Conservation (phyloP, 352 stramenopile species). For the Pythium folliculosum region DNA sequence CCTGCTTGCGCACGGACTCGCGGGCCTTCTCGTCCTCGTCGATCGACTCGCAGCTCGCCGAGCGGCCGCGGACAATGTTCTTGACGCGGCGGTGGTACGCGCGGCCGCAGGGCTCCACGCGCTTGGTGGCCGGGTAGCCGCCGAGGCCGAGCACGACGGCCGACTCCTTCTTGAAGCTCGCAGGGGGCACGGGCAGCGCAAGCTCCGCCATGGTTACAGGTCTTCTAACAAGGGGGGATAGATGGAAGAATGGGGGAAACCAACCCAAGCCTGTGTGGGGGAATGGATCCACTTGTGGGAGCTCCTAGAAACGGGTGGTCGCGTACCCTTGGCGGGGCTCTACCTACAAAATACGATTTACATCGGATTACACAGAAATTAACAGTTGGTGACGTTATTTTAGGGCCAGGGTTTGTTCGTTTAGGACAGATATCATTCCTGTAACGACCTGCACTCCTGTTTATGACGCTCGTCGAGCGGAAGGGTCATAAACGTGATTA, state of each 20-base stretch:
- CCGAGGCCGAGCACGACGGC: slow-evolving; percentile 58
- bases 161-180: slow-evolving; percentile 50
- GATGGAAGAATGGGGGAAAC: background rate
- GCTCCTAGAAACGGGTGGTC: slow-evolving; percentile 19
- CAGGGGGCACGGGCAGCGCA: slow-evolving; percentile 55
- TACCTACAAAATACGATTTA: background rate
- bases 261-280: too few species aligned
- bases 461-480: background rate
- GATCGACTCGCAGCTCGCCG: slow-evolving; percentile 72
- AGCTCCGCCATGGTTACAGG: slow-evolving; percentile 22
- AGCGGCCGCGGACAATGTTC: slow-evolving; percentile 74
- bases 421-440: slow-evolving; percentile 2
- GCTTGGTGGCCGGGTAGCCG: slow-evolving; percentile 78
- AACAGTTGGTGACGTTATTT: background rate
- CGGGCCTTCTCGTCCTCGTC: slow-evolving; percentile 65
- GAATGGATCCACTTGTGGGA: slow-evolving; percentile 7
- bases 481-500: slow-evolving; percentile 10
- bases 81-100: slow-evolving; percentile 74
- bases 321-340: background rate
- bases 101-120: slow-evolving; percentile 70
- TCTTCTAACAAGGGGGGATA: background rate
- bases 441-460: background rate
- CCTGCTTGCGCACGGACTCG: slow-evolving; percentile 63
- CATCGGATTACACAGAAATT: background rate
- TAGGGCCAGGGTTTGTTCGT: background rate